Evolutionary conservation across 129 eudicot species (phyloP), one percentile per base, ranked within the genome.

Genomic region (Lactuca sativa): DNA sequence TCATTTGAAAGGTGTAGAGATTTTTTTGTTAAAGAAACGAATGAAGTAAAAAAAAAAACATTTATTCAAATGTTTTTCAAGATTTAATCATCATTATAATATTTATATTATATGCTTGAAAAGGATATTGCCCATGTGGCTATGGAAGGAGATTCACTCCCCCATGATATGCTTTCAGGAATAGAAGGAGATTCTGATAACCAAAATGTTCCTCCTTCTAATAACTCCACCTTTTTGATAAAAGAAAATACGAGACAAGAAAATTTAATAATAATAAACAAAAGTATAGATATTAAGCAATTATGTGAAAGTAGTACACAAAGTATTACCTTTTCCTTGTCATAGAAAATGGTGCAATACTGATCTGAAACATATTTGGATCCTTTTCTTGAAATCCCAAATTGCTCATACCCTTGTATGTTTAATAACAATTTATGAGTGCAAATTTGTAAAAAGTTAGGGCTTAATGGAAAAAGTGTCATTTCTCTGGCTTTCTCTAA

Each of bases 51-150:
- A 17, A 14, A 59, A 60, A 17, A 14, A 59, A 60, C 15, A 55
- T 4, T 40, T 32, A 59, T 40, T 58, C 36, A 47, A 15, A 11
- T 9, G 31, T 44, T 59, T 70, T 70, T 16, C 15, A 59, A 59
- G 48, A 69, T 71, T 44, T 48, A 48, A 67, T 8, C 8, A 1
- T 17, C 58, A 60, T 47, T 47, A 56, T 21, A 13, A 48, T 34
- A 18, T 67, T 21, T 21, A 21, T 21, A 21, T 21, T 21, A 64
- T 80, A 59, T 37, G 61, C 56, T 59, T 5, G 55, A 69, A 68
- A 85, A 93, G 98, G 98, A 93, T 93, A 93, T 93, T 59, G 98
- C 96, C 98, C 98, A 93, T 74, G 98, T 93, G 11, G 96, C 89
- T 55, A 89, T 83, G 80, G 95, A 83, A 6, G 98, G 98, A 77